Evolutionary conservation across 768 basidiomycete species (phyloP).

Genomic region (Terana coerulea): DNA sequence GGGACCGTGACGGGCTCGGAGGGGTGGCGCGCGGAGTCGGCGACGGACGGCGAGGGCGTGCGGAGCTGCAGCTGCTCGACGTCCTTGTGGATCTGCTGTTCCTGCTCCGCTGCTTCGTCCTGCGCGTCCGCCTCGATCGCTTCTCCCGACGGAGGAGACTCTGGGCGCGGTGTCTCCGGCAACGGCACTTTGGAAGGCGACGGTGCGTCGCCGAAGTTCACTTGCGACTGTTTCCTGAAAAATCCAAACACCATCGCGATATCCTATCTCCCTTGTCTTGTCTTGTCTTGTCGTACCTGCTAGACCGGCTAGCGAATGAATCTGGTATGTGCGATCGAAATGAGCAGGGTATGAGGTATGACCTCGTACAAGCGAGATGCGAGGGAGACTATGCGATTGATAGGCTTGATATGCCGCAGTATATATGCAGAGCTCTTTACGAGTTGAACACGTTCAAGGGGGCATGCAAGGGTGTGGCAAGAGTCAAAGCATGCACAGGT

Average conservation of each 20-base stretch:
- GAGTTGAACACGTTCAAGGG: neutral
- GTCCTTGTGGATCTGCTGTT: neutral
- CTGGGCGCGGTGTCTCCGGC: neutral
- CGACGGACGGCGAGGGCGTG: constrained; percentile 50
- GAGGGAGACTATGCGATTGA: neutral
- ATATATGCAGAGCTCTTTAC: constrained; percentile 1
- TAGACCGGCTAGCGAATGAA: constrained; percentile 4
- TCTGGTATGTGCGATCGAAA: neutral
- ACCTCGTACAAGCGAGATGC: constrained; percentile 1
- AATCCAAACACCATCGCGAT: constrained; percentile 30
- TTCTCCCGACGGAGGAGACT: constrained; percentile 4
- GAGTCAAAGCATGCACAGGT: neutral
- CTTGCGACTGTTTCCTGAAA: constrained; percentile 17
- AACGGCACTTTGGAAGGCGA: constrained; percentile 2
- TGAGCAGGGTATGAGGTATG: neutral
- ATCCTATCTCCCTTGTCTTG: no score
- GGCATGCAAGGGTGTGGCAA: neutral
- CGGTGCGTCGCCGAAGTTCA: constrained; percentile 12
- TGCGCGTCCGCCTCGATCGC: constrained; percentile 7
- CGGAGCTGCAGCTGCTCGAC: constrained; percentile 35
- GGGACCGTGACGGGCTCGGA: constrained; percentile 22
- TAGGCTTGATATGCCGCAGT: neutral
- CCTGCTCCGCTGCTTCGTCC: constrained; percentile 9
- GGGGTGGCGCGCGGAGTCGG: constrained; percentile 26
- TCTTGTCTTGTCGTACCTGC: neutral